Evolutionary conservation across 2,329 filamentous ascomycete genomes (phyloP).

Genomic region (Xylariales sp.): DNA sequence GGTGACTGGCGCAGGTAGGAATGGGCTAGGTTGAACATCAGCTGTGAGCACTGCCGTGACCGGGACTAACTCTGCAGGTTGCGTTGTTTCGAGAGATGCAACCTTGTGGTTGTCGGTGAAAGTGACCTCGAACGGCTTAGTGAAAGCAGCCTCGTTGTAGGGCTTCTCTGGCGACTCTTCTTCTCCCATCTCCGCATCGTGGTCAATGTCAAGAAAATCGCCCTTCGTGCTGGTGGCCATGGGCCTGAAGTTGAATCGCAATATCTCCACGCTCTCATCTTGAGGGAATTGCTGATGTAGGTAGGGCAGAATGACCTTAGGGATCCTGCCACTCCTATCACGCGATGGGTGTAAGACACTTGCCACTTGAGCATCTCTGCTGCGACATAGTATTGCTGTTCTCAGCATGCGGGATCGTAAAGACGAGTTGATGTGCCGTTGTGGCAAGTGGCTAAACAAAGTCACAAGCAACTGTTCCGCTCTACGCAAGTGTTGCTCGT

Average conservation of each 20-base stretch:
- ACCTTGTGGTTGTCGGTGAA: constrained; percentile 7
- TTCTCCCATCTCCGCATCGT: constrained; percentile 27
- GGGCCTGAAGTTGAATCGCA: constrained; percentile 56
- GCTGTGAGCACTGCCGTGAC: constrained; percentile 7
- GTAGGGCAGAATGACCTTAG: constrained; percentile 76
- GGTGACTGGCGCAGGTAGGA: constrained; percentile 17
- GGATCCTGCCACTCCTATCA: constrained; percentile 57
- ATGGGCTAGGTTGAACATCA: constrained; percentile 15
- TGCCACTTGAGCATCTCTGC: constrained; percentile 70
- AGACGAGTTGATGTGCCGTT: constrained; percentile 64
- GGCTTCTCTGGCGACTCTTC: constrained; percentile 17
- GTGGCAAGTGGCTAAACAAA: constrained; percentile 60
- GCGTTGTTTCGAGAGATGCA: not conserved
- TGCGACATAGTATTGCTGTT: constrained; percentile 67
- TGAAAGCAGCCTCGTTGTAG: constrained; percentile 18
- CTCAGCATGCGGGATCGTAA: constrained; percentile 74
- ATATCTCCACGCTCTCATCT: constrained; percentile 64
- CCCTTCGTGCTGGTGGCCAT: constrained; percentile 19
- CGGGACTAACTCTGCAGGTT: constrained; percentile 6
- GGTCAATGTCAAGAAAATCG: constrained; percentile 30
- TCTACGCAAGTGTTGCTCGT: constrained; percentile 45
- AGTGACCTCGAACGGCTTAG: constrained; percentile 12
- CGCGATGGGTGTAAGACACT: constrained; percentile 77
- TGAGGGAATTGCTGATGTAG: constrained; percentile 61
- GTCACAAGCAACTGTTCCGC: constrained; percentile 59